These are phyloP conservation scores for Tilletia caries DNA, from an alignment of 1,284 basidiomycete genomes.

Conservation along the genomic window DNA sequence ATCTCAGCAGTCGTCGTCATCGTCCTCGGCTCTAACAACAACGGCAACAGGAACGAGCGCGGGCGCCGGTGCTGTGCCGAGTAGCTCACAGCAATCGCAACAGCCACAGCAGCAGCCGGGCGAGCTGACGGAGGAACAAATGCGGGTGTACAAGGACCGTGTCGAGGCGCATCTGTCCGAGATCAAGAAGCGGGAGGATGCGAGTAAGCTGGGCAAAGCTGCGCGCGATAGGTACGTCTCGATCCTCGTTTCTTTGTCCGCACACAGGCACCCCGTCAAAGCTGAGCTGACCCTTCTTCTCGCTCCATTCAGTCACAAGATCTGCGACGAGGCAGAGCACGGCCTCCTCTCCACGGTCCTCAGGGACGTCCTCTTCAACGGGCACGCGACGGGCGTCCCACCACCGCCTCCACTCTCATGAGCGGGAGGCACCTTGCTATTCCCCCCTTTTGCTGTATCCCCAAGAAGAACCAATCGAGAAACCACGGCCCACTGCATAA, in stretches of 20 bases:
- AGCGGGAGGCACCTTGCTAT: not conserved
- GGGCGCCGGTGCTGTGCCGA: not conserved
- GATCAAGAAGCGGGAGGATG: conserved; percentile 30
- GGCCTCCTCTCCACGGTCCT: conserved; percentile 77
- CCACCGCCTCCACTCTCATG: not conserved
- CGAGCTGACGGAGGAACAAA: no score
- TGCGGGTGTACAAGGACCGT: not conserved
- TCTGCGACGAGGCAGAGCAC: conserved; percentile 82
- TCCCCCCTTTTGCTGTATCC: no score
- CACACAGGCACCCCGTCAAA: not conserved
- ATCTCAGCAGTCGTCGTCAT: no score
- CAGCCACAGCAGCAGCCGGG: not conserved
- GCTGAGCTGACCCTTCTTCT: conserved; percentile 13
- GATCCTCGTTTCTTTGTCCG: no score
- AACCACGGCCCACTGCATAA: no score
- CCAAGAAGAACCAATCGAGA: no score
- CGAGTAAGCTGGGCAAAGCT: conserved; percentile 67
- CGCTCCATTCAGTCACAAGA: conserved; percentile 65
- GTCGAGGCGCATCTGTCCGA: conserved; percentile 19
- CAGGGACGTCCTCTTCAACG: conserved; percentile 8
- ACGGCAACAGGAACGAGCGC: not conserved
- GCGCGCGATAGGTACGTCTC: conserved; percentile 71
- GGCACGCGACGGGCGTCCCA: conserved; percentile 11
- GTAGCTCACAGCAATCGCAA: not conserved
- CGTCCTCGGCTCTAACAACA: not conserved